These are phyloP conservation scores for Aspergillus puulaauensis DNA, from an alignment of 2,329 filamentous ascomycete species.

Conservation along the genomic window DNA sequence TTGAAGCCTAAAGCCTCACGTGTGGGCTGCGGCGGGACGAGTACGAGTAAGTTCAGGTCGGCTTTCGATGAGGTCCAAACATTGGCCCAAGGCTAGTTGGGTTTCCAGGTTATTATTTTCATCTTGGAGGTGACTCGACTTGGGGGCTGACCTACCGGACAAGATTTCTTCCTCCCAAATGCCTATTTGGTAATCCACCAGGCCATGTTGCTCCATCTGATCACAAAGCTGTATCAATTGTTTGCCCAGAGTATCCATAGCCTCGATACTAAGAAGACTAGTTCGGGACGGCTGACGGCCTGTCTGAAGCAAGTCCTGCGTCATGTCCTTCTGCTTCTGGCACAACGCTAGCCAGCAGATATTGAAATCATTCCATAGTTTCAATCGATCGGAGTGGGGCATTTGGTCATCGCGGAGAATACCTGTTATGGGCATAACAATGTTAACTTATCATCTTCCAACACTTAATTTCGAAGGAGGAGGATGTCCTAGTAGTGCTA, in stretches of 20 bases:
- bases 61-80: constrained; percentile 53
- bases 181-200: constrained; percentile 96
- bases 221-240: constrained; percentile 83
- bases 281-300: constrained; percentile 58
- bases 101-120: neutral
- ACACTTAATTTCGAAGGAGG: neutral
- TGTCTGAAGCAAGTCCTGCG: constrained; percentile 58
- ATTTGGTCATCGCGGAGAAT: constrained; percentile 79
- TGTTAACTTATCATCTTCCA: neutral
- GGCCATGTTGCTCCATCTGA: constrained; percentile 81
- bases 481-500: neutral
- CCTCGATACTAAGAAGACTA: constrained; percentile 66
- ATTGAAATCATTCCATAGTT: constrained; percentile 93
- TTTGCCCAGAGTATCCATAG: constrained; percentile 75
- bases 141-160: constrained; percentile 59
- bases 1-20: constrained; percentile 18
- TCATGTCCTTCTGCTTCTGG: constrained; percentile 78
- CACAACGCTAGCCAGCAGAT: constrained; percentile 82
- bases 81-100: constrained; percentile 50
- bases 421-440: constrained; percentile 51
- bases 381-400: constrained; percentile 72
- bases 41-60: constrained; percentile 27
- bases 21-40: constrained; percentile 21
- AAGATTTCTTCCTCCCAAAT: constrained; percentile 94
- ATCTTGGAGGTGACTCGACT: neutral